Base-by-base conservation (phyloP, 2,329 filamentous ascomycete genomes). In the Didymellaceae sp. region DNA sequence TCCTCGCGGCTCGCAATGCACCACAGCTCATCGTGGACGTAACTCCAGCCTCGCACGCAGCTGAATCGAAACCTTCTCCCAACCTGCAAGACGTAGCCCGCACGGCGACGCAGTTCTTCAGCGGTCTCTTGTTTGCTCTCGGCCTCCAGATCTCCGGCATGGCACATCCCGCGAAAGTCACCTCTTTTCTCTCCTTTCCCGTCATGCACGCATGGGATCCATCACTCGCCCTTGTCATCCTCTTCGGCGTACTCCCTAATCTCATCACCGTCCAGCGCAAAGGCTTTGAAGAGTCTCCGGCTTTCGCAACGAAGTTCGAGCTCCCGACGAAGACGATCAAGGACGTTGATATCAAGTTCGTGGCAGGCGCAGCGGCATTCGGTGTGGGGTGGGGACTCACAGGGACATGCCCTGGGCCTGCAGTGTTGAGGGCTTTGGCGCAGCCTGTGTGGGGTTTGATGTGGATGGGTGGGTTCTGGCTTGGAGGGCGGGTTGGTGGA, bases 331-430 rank as follows among this genome's bases (percentile, higher is more conserved):
- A 75, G 16, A 78, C 74, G 0, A 62, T 78, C 11, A 70, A 70
- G 14, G 78, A 81, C 55, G 76, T 79, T 10, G 77, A 82, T 58
- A 74, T 69, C 68, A 75, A 70, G 30, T 80, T 82, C 57, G 56
- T 82, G 10, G 59, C 70, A 2, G 80, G 80, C 2, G 75, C 78
- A 3, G 70, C 67, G 16, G 68, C 71, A 1, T 83, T 82, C 63
- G 80, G 80, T 0, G 42, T 81, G 20, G 78, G 75, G 0, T 83
- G 80, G 80, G 80, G 80, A 0, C 55, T 80, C 52, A 71, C 67
- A 10, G 80, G 80, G 1, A 74, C 78, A 1, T 82, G 80, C 62
- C 80, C 80, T 9, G 80, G 80, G 0, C 79, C 80, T 7, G 79
- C 77, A 0, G 64, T 80, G 13, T 51, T 82, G 58, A 75, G 78